Evolutionary conservation across 345 rosid species (phyloP), one percentile per base, ranked within the genome.

Genomic region (Cardiospermum halicacabum): DNA sequence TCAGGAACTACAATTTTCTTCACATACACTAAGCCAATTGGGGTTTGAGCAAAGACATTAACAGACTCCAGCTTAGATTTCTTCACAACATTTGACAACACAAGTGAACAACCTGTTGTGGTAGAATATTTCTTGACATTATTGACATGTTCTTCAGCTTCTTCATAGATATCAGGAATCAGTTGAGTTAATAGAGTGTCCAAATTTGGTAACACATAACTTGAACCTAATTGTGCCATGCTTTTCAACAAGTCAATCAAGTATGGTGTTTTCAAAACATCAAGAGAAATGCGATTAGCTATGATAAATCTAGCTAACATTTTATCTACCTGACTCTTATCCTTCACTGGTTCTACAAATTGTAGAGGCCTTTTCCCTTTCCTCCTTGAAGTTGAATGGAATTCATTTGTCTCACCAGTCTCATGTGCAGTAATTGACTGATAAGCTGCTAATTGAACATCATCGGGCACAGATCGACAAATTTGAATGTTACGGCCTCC

Each of bases 301-400:
- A 58, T n/a, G 21, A 65, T 30, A 32, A 70, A 64, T 51, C 57
- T 70, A 12, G 54, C 45, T 6, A 70, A 69, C 34, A 63, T 32
- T 31, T 63, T 50, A 63, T 37, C 69, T 2, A 7, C 34, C 16
- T 10, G 11, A 13, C 21, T 25, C 3, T 32, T 45, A 9, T 49
- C 45, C 42, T 49, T 3, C 11, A 16, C 2, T 10, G 11, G 16
- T 40, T 13, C 12, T 21, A 31, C 28, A 7, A 3, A 18, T 37
- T 2, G 2, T 7, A 7, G 22, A 39, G 48, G 32, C 6, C 12
- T 39, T 34, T 40, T 40, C 3, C 32, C 63, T 39, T 37, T 24
- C 62, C 25, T 58, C 0, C 24, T 39, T 58, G 62, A 58, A 58
- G 62, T 58, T 36, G 62, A 58, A 56, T 31, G 31, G 43, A 34